Percentiles rank a stretch among this genome's conserved stretches.
Conservation (phyloP, 129 eudicot genomes). For the Apium graveolens region DNA sequence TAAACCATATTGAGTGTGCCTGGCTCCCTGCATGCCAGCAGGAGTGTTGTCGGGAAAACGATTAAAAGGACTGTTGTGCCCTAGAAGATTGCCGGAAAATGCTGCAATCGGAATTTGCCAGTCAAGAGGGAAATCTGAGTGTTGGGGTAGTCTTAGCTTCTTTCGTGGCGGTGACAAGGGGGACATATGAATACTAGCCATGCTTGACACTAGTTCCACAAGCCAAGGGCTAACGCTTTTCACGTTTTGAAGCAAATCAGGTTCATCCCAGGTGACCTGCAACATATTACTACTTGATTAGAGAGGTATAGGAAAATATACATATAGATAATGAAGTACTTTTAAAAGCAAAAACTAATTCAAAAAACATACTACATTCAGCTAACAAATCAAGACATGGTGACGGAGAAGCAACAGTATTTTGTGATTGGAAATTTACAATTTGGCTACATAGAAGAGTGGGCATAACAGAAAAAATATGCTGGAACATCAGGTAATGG, state of each 20-base stretch:
- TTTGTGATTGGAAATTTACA: background rate
- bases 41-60: constrained; percentile 72
- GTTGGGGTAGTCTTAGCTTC: constrained; percentile 58
- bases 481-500: background rate
- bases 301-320: background rate
- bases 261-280: constrained; percentile 97
- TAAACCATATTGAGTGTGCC: constrained; percentile 88
- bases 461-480: background rate
- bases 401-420: constrained; percentile 1
- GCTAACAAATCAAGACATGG: background rate
- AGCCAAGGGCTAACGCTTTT: constrained; percentile 94
- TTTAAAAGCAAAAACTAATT: background rate
- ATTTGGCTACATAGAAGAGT: background rate
- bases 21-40: constrained; percentile 99
- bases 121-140: constrained; percentile 60
- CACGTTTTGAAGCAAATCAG: constrained; percentile 92
- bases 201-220: constrained; percentile 82
- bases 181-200: constrained; percentile 77
- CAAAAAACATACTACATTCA: background rate
- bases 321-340: background rate
- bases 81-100: constrained; percentile 46
- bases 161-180: constrained; percentile 89
- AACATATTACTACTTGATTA: background rate
- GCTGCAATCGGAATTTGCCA: constrained; percentile 55
- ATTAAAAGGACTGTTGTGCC: constrained; percentile 56